Evolutionary conservation across 352 stramenopile genomes (phyloP).

Genomic region (Pythium dissimile): DNA sequence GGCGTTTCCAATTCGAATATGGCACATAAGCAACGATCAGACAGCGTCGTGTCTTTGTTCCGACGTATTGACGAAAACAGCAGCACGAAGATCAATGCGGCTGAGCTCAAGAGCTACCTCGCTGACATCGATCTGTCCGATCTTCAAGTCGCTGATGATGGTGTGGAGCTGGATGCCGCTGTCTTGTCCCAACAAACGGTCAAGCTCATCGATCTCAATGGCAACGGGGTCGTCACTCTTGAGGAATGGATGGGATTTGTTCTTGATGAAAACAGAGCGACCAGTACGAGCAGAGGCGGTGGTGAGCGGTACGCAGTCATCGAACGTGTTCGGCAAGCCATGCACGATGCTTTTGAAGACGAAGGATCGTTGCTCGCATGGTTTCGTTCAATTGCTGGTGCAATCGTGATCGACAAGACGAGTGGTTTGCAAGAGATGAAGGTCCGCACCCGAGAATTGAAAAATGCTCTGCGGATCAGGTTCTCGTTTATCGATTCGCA

Average conservation of each 20-base stretch:
- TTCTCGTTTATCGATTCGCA: slow-evolving; percentile 15
- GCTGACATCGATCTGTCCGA: slow-evolving; percentile 17
- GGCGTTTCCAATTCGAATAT: neutral
- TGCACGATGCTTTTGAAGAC: slow-evolving; percentile 16
- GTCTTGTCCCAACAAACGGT: slow-evolving; percentile 33
- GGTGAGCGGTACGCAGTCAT: slow-evolving; percentile 18
- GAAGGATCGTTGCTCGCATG: slow-evolving; percentile 30
- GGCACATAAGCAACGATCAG: neutral
- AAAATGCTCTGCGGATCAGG: slow-evolving; percentile 36
- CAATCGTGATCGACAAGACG: slow-evolving; percentile 16
- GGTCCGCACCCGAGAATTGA: slow-evolving; percentile 56
- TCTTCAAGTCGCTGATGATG: neutral
- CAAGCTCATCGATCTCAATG: slow-evolving; percentile 42
- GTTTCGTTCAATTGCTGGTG: slow-evolving; percentile 45
- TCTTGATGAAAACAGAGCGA: neutral
- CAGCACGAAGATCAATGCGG: slow-evolving; percentile 51
- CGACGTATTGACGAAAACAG: slow-evolving; percentile 40
- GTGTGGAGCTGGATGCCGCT: neutral
- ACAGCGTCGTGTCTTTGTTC: slow-evolving; percentile 37
- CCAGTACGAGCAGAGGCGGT: neutral
- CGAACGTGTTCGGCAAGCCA: slow-evolving; percentile 21
- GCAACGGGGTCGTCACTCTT: slow-evolving; percentile 52
- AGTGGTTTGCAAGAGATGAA: slow-evolving; percentile 26
- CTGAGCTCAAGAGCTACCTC: slow-evolving; percentile 52
- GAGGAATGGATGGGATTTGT: slow-evolving; percentile 50